These are phyloP conservation scores for Letharia lupina DNA, from an alignment of 495 filamentous ascomycete genomes.

Conservation along the genomic window DNA sequence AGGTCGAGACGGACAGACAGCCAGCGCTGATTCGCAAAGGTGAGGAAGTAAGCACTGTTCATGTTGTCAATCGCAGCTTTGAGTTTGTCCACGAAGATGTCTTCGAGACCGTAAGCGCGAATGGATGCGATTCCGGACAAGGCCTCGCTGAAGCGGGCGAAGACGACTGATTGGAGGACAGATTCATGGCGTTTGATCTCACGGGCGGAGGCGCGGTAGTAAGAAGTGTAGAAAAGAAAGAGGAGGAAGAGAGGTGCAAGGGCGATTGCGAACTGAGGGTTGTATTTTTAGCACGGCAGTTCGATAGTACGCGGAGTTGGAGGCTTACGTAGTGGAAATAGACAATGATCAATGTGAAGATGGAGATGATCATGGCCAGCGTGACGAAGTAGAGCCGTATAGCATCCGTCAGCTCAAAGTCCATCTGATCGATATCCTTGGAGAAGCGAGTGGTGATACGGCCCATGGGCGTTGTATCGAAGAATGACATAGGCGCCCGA, in stretches of 20 bases:
- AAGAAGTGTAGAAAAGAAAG: conserved; percentile 47
- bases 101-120: conserved; percentile 57
- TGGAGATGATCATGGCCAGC: conserved; percentile 28
- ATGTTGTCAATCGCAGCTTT: conserved; percentile 55
- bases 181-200: conserved; percentile 70
- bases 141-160: conserved; percentile 64
- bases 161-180: conserved; percentile 64
- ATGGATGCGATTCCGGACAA: conserved; percentile 68
- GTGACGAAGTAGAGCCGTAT: conserved; percentile 30
- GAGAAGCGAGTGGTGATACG: conserved; percentile 46
- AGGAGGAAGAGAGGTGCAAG: conserved; percentile 27
- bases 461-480: conserved; percentile 43
- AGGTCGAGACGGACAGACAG: conserved; percentile 62
- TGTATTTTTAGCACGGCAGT: not conserved
- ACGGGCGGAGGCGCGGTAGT: conserved; percentile 59
- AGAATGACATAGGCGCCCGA: conserved; percentile 41
- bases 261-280: conserved; percentile 23
- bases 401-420: conserved; percentile 34
- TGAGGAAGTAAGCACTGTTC: conserved; percentile 54
- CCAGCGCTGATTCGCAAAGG: conserved; percentile 69
- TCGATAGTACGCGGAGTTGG: not conserved
- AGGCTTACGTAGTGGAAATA: conserved; percentile 24
- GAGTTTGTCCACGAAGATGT: conserved; percentile 59
- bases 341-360: conserved; percentile 31
- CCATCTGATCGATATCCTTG: conserved; percentile 39